Evolutionary conservation across 306 rosid genomes (phyloP), one percentile per base, ranked within the genome.

Genomic region (Vicia faba): DNA sequence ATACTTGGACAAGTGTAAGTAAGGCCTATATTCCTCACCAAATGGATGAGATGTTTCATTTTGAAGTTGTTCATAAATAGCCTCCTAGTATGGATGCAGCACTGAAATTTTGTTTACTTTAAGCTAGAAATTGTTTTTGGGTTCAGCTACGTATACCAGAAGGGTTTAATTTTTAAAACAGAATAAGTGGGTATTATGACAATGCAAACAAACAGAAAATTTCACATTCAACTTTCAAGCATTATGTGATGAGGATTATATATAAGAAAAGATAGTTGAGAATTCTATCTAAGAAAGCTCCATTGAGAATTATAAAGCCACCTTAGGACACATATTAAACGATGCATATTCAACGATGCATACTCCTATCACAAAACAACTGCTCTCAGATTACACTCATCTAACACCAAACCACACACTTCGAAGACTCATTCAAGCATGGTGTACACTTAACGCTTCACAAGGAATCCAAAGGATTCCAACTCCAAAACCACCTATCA

Each of bases 361-460:
- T n/a, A n/a, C n/a, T 55, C 98, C 98, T 0, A 70, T 84, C 0
- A 84, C 97, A 20, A 89, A 86, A 35, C 93, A 81, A 53, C 38
- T 14, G 0, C 76, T 93, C 15, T 51, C 80, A 2, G 83, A 81
- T 53, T 83, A 50, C 19, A 36, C 79, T 10, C 89, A 89, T n/a
- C 75, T 93, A 2, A 83, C 89, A 1, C 98, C 98, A 1, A 93
- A 93, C 71, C 97, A 89, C 75, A 93, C 95, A 53, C 95, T 93
- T 50, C 86, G 98, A 28, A 82, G 98, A 31, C 13, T 93, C 7
- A 79, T 88, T 29, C 98, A 89, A 74, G 78, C 97, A 0, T 93
- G 98, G 98, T 93, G 98, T 66, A 89, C 89, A 38, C 57, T 89
- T 60, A 86, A 93, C 66, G 92, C 97, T 11, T 87, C 98, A 0